A percentile compares a stretch with the other conserved stretches of the same genome.
phyloP scores from a whole-genome alignment of 1,284 basidiomycete species.

The Agroathelia rolfsii region DNA sequence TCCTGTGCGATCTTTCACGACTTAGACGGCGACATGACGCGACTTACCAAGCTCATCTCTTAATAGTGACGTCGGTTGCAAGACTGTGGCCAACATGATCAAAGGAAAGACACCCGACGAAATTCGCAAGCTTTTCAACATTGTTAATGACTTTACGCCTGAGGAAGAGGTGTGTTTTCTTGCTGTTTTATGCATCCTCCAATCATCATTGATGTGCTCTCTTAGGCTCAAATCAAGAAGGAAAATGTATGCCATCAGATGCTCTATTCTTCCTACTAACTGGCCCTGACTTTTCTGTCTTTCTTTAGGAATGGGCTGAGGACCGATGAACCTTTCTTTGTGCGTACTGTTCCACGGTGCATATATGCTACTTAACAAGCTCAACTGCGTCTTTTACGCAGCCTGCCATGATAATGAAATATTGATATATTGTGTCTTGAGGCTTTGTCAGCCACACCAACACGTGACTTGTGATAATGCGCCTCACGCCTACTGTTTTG shows the following conservation, averaged over 20 bases:
- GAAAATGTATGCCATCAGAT: constrained; percentile 67
- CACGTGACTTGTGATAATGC: no score
- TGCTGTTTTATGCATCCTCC: constrained; percentile 2
- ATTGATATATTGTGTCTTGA: no score
- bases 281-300: no score
- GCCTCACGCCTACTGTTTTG: no score
- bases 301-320: constrained; percentile 76
- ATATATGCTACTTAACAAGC: no score
- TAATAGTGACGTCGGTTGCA: constrained; percentile 66
- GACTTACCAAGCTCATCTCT: constrained; percentile 1
- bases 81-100: constrained; percentile 81
- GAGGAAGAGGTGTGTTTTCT: constrained; percentile 55
- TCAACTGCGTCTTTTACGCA: no score
- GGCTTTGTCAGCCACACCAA: no score
- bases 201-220: constrained; percentile 5
- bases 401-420: no score
- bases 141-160: constrained; percentile 70
- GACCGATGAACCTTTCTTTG: constrained; percentile 61
- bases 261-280: no score
- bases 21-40: not conserved
- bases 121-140: constrained; percentile 66
- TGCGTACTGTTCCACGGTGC: no score
- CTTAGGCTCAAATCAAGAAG: constrained; percentile 67
- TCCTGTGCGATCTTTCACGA: constrained; percentile 46
- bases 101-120: constrained; percentile 66